Base-by-base conservation (phyloP, 345 rosid genomes). In the Dovyalis caffra region DNA sequence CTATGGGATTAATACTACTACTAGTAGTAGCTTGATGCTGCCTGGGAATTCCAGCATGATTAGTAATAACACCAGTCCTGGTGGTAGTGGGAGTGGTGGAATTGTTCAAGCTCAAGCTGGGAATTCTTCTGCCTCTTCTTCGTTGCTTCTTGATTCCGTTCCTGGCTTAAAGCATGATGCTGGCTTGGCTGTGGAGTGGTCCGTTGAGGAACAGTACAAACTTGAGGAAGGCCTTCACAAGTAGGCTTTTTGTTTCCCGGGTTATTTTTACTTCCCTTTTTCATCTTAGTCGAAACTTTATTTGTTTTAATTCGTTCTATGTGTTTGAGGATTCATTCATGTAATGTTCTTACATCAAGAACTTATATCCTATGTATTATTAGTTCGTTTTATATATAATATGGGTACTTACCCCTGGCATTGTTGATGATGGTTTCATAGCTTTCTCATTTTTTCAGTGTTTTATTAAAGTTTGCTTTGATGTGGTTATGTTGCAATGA, bases 121-220 rank as follows among this genome's bases (percentile, higher is more conserved):
- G 32, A 66, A 74, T 72, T 75, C 72, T 38, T 82, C 87, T 37
- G 81, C 89, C 68, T 67, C 85, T 38, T 64, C 71, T 70, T 88
- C 95, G 23, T 84, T 80, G 75, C 81, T 84, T 72, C 68, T 87
- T 76, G 97, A 90, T 76, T 84, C 91, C 3, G 83, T 80, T 68
- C 81, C 89, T n/a, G 92, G 86, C 40, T 81, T 84, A 47, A 89
- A 83, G 71, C 83, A 75, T 31, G 97, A 94, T 25, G 66, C 92
- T 0, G 89, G 86, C 8, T 74, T 93, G 76, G 89, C 92, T 32
- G 90, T 84, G 1, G 98, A 92, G 73, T 94, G 98, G 98, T 89
- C 98, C 34, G 74, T 73, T 0, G 90, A 90, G 2, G 98, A 94
- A 69, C 98, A 92, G 83, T 74, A 70, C 76, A 92, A 75, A 68